phyloP scores from a whole-genome alignment of 352 stramenopile genomes.

The Pythium vanterpoolii region DNA sequence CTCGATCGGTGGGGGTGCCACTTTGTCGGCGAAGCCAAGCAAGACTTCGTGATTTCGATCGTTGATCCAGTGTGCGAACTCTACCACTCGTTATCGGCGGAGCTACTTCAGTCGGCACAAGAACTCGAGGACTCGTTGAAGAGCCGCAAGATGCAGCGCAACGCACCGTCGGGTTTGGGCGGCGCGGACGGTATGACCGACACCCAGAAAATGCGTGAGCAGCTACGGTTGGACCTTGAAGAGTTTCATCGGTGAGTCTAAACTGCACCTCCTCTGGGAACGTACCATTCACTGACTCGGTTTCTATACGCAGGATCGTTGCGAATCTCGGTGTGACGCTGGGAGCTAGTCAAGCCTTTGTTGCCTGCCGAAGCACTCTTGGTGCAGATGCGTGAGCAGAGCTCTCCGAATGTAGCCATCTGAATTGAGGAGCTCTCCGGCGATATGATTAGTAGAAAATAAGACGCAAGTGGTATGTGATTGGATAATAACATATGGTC shows the following conservation, averaged over 20 bases:
- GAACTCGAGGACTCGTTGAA: constrained; percentile 88
- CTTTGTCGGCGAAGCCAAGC: constrained; percentile 36
- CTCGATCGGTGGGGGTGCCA: constrained; percentile 67
- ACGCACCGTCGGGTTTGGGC: constrained; percentile 25
- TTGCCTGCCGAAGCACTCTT: constrained; percentile 20
- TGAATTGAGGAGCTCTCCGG: neutral
- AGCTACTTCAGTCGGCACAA: constrained; percentile 70
- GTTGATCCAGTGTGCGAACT: constrained; percentile 52
- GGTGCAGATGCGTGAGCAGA: neutral
- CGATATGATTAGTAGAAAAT: constrained; percentile 23
- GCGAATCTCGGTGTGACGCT: constrained; percentile 42
- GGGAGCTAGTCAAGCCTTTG: constrained; percentile 30
- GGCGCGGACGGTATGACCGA: constrained; percentile 48
- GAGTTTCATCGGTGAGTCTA: constrained; percentile 57
- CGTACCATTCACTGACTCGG: neutral
- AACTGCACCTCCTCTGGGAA: neutral
- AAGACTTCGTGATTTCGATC: constrained; percentile 52
- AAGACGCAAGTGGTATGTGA: constrained; percentile 22
- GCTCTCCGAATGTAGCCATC: constrained; percentile 15
- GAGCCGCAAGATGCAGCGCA: constrained; percentile 78
- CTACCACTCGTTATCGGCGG: constrained; percentile 63
- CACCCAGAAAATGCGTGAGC: constrained; percentile 84
- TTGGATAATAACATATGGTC: constrained; percentile 38
- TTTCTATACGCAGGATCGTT: constrained; percentile 36
- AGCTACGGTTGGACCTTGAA: constrained; percentile 73